phyloP scores from a whole-genome alignment of 176 grass and related monocot species.

The Carex scoparia region DNA sequence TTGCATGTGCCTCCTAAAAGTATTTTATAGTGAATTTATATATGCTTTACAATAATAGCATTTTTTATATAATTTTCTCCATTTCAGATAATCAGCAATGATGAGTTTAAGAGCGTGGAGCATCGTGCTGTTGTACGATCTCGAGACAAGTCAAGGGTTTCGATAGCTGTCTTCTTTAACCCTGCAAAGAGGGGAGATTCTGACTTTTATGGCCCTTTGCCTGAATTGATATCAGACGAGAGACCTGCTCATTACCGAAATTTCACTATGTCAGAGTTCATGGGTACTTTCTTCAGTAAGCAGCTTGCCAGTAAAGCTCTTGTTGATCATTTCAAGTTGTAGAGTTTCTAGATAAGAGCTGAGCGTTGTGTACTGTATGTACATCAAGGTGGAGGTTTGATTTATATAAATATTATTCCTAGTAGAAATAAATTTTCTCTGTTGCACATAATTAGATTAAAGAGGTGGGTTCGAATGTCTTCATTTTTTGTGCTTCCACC shows the following conservation, averaged over 20 bases:
- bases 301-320: slow-evolving; percentile 56
- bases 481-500: too few species aligned
- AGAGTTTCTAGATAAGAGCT: background rate
- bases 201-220: slow-evolving; percentile 55
- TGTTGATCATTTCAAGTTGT: slow-evolving; percentile 57
- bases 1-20: background rate
- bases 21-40: background rate
- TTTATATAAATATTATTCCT: background rate
- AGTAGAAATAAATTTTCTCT: background rate
- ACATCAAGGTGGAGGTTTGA: background rate
- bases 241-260: slow-evolving; percentile 41
- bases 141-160: slow-evolving; percentile 54
- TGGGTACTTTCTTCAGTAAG: slow-evolving; percentile 51
- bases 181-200: slow-evolving; percentile 48
- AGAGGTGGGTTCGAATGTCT: too few species aligned
- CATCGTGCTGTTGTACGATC: slow-evolving; percentile 56
- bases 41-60: background rate
- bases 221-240: slow-evolving; percentile 41
- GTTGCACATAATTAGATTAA: background rate
- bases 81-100: slow-evolving; percentile 68
- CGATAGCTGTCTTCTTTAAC: slow-evolving; percentile 57
- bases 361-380: background rate
- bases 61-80: background rate
- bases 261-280: slow-evolving; percentile 61
- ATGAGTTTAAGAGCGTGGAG: slow-evolving; percentile 67